Conservation (phyloP, 1,284 basidiomycete species). For the Tilletiaria anomala region DNA sequence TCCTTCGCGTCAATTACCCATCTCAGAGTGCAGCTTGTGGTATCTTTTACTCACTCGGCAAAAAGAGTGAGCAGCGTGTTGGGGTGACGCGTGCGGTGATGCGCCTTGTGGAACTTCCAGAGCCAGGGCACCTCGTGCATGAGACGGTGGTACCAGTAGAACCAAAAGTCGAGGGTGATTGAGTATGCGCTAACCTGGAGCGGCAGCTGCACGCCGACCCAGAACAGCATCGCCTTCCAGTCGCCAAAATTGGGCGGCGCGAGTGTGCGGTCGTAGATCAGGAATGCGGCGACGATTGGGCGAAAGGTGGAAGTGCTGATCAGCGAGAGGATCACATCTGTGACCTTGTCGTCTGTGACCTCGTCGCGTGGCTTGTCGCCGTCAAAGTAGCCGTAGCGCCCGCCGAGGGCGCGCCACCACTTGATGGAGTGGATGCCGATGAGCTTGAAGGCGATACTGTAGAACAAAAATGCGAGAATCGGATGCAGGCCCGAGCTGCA, state of each 20-base stretch:
- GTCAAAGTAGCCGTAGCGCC: conserved; percentile 23
- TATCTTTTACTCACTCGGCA: no score
- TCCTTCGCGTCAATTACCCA: no score
- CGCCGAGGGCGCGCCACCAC: conserved; percentile 5
- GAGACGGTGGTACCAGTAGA: conserved; percentile 29
- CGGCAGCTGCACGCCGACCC: conserved; percentile 13
- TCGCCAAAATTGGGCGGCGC: no score
- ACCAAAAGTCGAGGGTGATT: conserved; percentile 24
- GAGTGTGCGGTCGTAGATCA: conserved; percentile 18
- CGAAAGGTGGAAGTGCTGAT: conserved; percentile 17
- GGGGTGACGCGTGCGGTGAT: conserved; percentile 29
- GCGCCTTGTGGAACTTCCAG: conserved; percentile 11
- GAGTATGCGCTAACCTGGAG: conserved; percentile 18
- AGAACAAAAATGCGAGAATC: conserved; percentile 2
- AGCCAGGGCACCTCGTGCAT: conserved; percentile 21
- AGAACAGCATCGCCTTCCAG: no score
- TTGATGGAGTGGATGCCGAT: conserved; percentile 13
- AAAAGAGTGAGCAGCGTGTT: conserved; percentile 18
- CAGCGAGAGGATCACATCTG: conserved; percentile 12
- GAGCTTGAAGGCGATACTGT: conserved; percentile 7
- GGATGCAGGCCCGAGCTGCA: no score
- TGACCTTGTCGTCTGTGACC: conserved; percentile 12
- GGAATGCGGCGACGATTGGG: conserved; percentile 10
- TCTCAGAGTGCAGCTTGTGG: no score
- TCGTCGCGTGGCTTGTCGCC: conserved; percentile 15